These are phyloP conservation scores for Berberis vulgaris DNA, from an alignment of 164 flowering plant species.

Conservation along the genomic window DNA sequence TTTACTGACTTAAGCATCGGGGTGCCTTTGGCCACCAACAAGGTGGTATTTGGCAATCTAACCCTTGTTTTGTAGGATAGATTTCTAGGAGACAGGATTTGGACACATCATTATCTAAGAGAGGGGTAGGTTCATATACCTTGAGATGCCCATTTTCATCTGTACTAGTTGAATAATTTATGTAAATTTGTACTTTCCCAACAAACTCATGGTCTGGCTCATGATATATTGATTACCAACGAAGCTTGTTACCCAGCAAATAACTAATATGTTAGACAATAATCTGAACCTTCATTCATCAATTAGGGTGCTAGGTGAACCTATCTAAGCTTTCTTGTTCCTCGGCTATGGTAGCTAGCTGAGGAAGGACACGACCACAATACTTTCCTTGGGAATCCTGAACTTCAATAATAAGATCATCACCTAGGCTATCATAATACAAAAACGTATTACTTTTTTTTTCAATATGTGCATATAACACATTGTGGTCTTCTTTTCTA, in stretches of 20 bases:
- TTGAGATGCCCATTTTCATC: conserved; percentile 68
- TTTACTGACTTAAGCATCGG: no score
- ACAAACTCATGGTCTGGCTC: conserved; percentile 90
- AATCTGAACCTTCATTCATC: no score
- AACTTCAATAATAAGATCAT: conserved; percentile 79
- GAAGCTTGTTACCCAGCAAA: conserved; percentile 75
- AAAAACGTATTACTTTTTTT: no score
- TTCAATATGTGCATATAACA: no score
- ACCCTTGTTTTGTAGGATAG: no score
- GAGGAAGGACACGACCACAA: conserved; percentile 76
- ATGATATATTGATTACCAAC: conserved; percentile 87
- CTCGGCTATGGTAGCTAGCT: conserved; percentile 73
- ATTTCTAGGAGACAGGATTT: no score
- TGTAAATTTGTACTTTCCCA: conserved; percentile 70
- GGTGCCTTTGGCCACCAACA: no score
- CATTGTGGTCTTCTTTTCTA: no score
- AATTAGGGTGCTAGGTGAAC: no score
- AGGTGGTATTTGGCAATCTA: no score
- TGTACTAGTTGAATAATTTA: conserved; percentile 58
- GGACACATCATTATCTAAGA: no score
- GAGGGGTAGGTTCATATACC: conserved; percentile 22
- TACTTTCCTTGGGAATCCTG: conserved; percentile 72
- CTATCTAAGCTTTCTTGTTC: conserved; percentile 30
- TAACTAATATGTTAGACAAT: conserved; percentile 7
- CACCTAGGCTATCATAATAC: conserved; percentile 51